phyloP scores from a whole-genome alignment of 2,329 filamentous ascomycete species.

The Mollisia scopiformis region DNA sequence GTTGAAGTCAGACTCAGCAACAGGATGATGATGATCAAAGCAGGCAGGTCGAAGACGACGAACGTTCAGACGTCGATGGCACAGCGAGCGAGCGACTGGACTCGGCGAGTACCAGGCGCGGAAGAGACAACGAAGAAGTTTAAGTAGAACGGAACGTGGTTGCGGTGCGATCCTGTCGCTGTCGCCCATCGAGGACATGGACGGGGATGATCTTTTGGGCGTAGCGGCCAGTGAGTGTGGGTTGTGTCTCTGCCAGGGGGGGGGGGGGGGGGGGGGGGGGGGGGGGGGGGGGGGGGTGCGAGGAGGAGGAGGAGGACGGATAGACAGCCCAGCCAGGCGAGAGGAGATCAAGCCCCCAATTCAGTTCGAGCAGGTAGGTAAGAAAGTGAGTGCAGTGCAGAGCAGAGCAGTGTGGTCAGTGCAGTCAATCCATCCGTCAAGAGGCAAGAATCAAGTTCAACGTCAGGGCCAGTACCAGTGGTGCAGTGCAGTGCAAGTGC shows the following conservation, averaged over 20 bases:
- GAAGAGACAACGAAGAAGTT: neutral
- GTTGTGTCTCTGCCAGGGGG: neutral
- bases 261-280: neutral
- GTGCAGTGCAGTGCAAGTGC: too few species aligned
- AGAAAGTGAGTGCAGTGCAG: too few species aligned
- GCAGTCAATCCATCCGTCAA: too few species aligned
- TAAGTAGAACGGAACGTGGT: conserved; percentile 1
- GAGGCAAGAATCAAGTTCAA: neutral
- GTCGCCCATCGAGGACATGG: neutral
- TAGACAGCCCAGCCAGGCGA: neutral
- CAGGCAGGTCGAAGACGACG: neutral
- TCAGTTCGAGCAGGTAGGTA: too few species aligned
- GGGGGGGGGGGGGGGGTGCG: neutral
- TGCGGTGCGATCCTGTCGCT: neutral
- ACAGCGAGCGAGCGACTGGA: too few species aligned
- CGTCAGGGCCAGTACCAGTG: too few species aligned
- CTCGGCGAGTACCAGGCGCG: too few species aligned
- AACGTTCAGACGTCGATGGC: neutral
- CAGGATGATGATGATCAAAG: neutral
- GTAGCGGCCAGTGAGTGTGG: too few species aligned
- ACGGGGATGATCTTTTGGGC: neutral
- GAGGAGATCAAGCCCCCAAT: neutral
- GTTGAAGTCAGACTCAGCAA: neutral
- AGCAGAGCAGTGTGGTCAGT: too few species aligned
- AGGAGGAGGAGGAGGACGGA: neutral